Percentiles rank a stretch among this genome's conserved stretches.
phyloP scores from a whole-genome alignment of 2,329 filamentous ascomycete species.

The Trichoderma sp. region DNA sequence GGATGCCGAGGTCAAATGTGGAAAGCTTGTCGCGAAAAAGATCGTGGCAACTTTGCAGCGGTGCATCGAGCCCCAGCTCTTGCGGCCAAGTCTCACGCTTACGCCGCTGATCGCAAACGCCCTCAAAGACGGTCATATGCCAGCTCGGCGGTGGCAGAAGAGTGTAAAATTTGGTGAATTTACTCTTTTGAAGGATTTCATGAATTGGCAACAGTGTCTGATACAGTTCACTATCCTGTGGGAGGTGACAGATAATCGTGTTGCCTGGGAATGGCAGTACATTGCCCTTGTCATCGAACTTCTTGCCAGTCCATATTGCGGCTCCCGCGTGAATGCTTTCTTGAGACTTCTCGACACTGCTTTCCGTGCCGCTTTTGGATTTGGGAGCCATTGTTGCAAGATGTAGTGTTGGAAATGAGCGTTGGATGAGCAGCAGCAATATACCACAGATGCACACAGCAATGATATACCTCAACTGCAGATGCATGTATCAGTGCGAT shows the following conservation, averaged over 20 bases:
- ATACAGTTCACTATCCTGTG: neutral
- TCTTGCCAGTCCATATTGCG: neutral
- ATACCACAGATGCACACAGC: neutral
- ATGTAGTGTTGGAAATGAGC: neutral
- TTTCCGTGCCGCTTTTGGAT: neutral
- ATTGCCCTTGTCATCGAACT: neutral
- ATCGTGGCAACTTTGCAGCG: neutral
- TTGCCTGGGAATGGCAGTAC: neutral
- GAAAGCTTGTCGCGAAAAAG: neutral
- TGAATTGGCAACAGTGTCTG: neutral
- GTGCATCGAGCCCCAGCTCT: neutral
- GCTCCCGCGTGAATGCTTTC: neutral
- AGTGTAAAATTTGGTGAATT: neutral
- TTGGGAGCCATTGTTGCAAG: neutral
- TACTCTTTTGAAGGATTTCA: neutral
- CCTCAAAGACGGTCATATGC: conserved; percentile 1
- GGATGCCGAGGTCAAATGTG: neutral
- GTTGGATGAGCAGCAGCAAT: neutral
- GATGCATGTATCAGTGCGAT: neutral
- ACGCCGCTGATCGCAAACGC: neutral
- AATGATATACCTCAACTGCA: neutral
- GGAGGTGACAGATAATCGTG: neutral
- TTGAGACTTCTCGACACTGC: neutral
- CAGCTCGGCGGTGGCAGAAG: neutral
- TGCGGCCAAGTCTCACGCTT: neutral